Conservation (phyloP, 176 grass and related monocot species). For the Typha latifolia region DNA sequence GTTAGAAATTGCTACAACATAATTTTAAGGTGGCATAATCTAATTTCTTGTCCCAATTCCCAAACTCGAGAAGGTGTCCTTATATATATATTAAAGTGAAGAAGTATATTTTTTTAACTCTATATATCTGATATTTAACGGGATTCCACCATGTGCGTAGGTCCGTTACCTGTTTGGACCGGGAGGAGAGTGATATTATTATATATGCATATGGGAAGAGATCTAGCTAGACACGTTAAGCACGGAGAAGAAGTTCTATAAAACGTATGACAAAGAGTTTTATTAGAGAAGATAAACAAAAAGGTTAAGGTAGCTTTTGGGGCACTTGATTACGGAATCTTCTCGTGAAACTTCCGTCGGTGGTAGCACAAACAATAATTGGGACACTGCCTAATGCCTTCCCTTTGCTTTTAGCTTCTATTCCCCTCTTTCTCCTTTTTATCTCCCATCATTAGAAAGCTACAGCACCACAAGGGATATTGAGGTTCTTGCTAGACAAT, state of each 20-base stretch:
- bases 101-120: too few species aligned
- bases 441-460: background rate
- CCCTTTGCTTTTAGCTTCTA: background rate
- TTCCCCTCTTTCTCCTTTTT: background rate
- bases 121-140: background rate
- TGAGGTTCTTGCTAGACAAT: too few species aligned
- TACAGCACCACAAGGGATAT: too few species aligned
- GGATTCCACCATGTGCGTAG: background rate
- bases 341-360: slow-evolving; percentile 1
- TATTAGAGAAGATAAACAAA: background rate
- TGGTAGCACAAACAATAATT: background rate
- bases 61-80: too few species aligned
- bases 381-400: background rate
- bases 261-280: background rate
- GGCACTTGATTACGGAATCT: slow-evolving; percentile 2
- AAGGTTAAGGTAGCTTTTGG: background rate
- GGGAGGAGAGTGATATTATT: background rate
- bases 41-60: too few species aligned
- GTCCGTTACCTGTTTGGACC: background rate
- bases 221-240: background rate
- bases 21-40: too few species aligned
- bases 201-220: background rate
- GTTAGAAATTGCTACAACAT: too few species aligned
- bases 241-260: background rate
- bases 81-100: too few species aligned